Evolutionary conservation across 257 asterid genomes (phyloP).

Genomic region (Fraxinus pennsylvanica): DNA sequence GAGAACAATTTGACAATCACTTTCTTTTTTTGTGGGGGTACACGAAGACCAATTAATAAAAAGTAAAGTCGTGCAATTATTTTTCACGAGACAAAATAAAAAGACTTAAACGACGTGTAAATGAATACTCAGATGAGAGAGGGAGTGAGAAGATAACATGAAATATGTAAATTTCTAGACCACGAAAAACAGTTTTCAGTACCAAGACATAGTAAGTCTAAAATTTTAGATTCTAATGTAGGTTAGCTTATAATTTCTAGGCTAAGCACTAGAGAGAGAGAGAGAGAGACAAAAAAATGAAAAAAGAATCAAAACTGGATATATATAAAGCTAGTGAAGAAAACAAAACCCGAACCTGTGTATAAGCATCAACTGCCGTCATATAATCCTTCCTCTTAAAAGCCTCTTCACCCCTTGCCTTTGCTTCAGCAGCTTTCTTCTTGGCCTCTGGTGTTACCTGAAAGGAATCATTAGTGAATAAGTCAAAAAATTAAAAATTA

Average conservation of each 20-base stretch:
- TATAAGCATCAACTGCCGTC: constrained; percentile 81
- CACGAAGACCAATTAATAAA: too few relatives aligned
- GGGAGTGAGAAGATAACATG: not conserved
- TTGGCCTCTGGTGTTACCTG: constrained; percentile 85
- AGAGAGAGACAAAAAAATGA: not conserved
- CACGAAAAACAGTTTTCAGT: too few relatives aligned
- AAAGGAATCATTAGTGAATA: constrained; percentile 5
- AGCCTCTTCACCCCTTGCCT: constrained; percentile 82
- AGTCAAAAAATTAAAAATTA: not conserved
- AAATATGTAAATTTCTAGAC: too few relatives aligned
- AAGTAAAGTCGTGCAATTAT: too few relatives aligned
- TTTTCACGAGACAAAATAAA: not conserved
- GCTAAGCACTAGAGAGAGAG: not conserved
- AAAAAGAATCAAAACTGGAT: not conserved
- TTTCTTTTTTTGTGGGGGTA: too few relatives aligned
- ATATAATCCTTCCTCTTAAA: constrained; percentile 66
- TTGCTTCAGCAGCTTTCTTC: constrained; percentile 82
- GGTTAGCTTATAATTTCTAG: not conserved
- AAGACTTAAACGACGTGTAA: not conserved
- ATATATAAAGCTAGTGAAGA: not conserved
- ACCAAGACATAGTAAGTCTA: too few relatives aligned
- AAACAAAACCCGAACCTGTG: constrained; percentile 58
- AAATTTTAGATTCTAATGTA: not conserved
- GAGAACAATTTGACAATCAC: not conserved
- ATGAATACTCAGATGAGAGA: too few relatives aligned